Evolutionary conservation across 1,284 basidiomycete species (phyloP), one percentile per base, ranked within the genome.

Genomic region (Butyriboletus pseudospeciosus): DNA sequence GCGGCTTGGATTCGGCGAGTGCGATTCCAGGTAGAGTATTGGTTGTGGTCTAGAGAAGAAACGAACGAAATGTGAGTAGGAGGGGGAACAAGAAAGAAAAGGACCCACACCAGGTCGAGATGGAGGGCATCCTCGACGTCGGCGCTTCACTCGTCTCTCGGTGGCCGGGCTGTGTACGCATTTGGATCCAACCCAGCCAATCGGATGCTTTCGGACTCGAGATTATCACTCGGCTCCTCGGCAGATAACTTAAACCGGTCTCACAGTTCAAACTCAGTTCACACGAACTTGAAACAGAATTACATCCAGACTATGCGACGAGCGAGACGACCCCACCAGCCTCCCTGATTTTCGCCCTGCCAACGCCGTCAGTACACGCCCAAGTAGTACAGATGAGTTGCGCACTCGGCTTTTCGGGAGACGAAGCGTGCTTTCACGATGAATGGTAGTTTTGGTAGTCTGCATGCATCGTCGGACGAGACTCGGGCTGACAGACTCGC

Each of bases 341-440:
- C 77, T 88, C 93, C 79, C 92, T 94, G 79, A 92, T 92, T 76
- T 92, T 91, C 55, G 73, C 74, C 76, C 88, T 91, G 63, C 26
- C 12, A 48, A 36, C 23, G 1, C 10, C 6, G 7, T 68, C 55
- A 65, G 52, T 34, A 26, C 30, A 36, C 16, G 16, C 36, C 41
- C 12, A 46, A 32, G n/a, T 20, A 17, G 50, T 1, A 25, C 25
- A 47, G 37, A 36, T 35, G 23, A 40, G 36, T 43, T 9, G 84
- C 89, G 58, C 71, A 92, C 92, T 97, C 94, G 64, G 94, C 94
- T 68, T 82, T 85, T 64, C 77, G 79, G 49, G 92, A 95, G 58
- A 97, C 93, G 73, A 87, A 97, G 64, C 94, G 92, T 58, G 94
- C 92, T 81, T 97, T 97, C 70, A 97, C 90, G 69, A 98, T 97